Evolutionary conservation across 441 rosid species (phyloP).

Genomic region (Pelargonium exstipulatum): DNA sequence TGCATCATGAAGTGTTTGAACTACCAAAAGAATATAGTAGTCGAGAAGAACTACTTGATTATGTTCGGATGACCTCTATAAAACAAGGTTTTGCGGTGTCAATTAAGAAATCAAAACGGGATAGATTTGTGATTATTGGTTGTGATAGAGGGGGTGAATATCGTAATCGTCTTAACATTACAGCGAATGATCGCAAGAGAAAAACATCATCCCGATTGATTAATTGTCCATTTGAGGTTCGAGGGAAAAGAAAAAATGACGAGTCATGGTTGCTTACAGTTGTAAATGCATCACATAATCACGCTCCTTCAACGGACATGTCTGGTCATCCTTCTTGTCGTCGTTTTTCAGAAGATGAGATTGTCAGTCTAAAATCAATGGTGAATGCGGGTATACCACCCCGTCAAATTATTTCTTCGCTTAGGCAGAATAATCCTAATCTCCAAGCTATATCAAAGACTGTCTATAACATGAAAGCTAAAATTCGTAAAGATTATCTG

Average conservation of each 20-base stretch:
- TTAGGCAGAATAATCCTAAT: neutral
- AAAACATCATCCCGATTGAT: neutral
- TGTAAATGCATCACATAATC: neutral
- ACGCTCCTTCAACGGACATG: neutral
- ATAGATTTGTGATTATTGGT: no score
- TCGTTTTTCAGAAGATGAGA: neutral
- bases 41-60: no score
- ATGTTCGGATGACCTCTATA: no score
- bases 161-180: no score
- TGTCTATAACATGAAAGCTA: neutral
- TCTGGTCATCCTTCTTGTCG: constrained; percentile 1
- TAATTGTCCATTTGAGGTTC: neutral
- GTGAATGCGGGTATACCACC: neutral
- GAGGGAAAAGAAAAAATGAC: neutral
- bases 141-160: no score
- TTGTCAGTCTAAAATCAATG: neutral
- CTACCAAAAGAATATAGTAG: no score
- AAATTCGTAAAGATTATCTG: neutral
- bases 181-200: no score
- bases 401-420: neutral
- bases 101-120: no score
- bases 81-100: no score
- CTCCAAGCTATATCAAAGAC: neutral
- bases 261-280: neutral
- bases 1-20: no score